phyloP scores from a whole-genome alignment of 352 stramenopile genomes.

The Globisporangium acanthophoron region DNA sequence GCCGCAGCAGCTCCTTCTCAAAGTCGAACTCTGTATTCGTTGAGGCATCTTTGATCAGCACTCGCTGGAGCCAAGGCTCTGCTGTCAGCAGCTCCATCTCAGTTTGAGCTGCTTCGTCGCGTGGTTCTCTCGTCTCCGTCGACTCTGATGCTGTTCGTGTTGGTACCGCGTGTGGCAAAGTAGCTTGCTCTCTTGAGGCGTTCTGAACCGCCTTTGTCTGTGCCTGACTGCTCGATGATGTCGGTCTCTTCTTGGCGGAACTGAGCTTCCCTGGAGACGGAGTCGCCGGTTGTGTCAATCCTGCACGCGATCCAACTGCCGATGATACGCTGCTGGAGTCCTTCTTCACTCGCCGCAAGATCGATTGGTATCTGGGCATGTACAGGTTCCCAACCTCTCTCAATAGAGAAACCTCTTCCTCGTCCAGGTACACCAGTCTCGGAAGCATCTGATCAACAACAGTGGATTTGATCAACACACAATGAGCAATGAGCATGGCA shows the following conservation, averaged over 20 bases:
- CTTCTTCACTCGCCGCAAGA: slow-evolving; percentile 32
- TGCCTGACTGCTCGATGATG: too few relatives aligned
- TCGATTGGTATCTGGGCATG: slow-evolving; percentile 66
- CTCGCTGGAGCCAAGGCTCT: not conserved
- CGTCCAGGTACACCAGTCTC: slow-evolving; percentile 45
- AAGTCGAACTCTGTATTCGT: slow-evolving; percentile 60
- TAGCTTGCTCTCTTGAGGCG: too few relatives aligned
- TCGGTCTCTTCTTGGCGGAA: too few relatives aligned
- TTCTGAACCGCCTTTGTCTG: too few relatives aligned
- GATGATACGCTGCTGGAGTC: not conserved
- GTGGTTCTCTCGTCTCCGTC: not conserved
- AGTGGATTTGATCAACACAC: not conserved
- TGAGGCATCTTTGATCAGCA: slow-evolving; percentile 29
- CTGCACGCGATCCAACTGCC: not conserved
- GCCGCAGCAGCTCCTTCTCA: slow-evolving; percentile 30
- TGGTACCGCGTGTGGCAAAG: too few relatives aligned
- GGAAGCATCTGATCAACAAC: slow-evolving; percentile 35
- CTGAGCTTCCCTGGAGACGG: not conserved
- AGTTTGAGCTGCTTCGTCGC: too few relatives aligned
- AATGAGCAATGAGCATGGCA: too few relatives aligned
- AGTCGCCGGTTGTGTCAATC: not conserved
- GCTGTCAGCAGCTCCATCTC: too few relatives aligned
- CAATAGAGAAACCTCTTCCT: slow-evolving; percentile 62
- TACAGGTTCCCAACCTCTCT: slow-evolving; percentile 46
- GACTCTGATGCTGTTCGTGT: too few relatives aligned